Conservation (phyloP, 75 land plant species). For the Pinus tabuliformis region DNA sequence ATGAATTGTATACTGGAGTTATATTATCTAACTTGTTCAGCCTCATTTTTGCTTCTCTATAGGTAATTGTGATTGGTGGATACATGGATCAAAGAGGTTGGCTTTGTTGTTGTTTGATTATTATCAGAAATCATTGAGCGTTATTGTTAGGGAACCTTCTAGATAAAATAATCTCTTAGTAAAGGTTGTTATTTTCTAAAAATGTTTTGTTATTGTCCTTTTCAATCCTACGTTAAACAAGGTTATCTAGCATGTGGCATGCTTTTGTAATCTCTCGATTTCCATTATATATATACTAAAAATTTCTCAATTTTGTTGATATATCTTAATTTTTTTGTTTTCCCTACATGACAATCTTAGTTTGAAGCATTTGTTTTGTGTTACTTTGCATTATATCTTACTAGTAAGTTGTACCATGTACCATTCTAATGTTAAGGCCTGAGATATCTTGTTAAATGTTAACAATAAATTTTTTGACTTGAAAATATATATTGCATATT, state of each 20-base stretch:
- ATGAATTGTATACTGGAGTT: no score
- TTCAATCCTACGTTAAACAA: no score
- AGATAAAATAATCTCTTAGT: slow-evolving; percentile 72
- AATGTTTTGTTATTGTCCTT: neutral
- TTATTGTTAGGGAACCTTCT: no score
- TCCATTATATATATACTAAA: neutral
- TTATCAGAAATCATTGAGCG: slow-evolving; percentile 79
- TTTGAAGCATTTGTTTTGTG: no score
- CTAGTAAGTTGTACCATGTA: neutral
- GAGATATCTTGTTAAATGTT: neutral
- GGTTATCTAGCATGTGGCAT: neutral
- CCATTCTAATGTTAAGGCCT: no score
- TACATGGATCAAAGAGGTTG: no score
- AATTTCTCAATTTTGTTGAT: neutral
- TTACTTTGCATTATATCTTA: neutral
- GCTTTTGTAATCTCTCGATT: neutral
- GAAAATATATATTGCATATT: neutral
- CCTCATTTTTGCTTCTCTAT: no score
- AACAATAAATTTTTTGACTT: neutral
- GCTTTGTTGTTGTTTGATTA: slow-evolving; percentile 89
- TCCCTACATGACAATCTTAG: no score
- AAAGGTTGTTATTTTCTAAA: slow-evolving; percentile 48
- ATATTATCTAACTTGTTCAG: no score
- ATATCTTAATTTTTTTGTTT: neutral
- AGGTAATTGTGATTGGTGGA: no score